Base-by-base conservation (phyloP, 495 filamentous ascomycete species). In the Aspergillus egyptiacus region DNA sequence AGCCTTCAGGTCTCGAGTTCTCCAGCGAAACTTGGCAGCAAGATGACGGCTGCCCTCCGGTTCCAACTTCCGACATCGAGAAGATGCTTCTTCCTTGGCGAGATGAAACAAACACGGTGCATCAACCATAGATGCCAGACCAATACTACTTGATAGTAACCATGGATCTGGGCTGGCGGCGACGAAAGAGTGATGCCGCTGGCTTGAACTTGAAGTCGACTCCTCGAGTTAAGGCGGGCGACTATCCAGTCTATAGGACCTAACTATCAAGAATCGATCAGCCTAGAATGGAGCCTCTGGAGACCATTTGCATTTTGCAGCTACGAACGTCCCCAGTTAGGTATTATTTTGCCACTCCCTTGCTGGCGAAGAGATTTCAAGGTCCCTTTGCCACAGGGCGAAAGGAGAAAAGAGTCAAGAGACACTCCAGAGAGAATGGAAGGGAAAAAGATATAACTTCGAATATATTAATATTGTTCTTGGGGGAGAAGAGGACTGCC, bases 261-360 rank as follows among this genome's bases (percentile, higher is more conserved):
- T 2, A 2, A 43, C 40, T 43, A 43, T 43, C 24, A 31, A 8
- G 15, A 27, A 11, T 19, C 25, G 40, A 43, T 5, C 40, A 43
- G 30, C 39, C 25, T 31, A 43, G 31, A 43, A 19, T 31, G 40
- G 40, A 43, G 40, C 40, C 24, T 37, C 35, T 37, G 35, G 35
- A 35, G 33, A 14, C n/a, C n/a, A n/a, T n/a, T n/a, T n/a, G n/a
- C n/a, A n/a, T n/a, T n/a, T n/a, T n/a, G n/a, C n/a, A n/a, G n/a
- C n/a, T n/a, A n/a, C n/a, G n/a, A n/a, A n/a, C n/a, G n/a, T n/a
- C n/a, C n/a, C n/a, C n/a, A n/a, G n/a, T n/a, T n/a, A n/a, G n/a
- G n/a, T n/a, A 11, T 32, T 4, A 17, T 35, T 35, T 35, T 38
- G 36, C 36, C 36, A 38, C 31, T n/a, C n/a, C n/a, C n/a, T n/a